Conservation (phyloP, 2,329 filamentous ascomycete species). For the Talaromyces sp. region DNA sequence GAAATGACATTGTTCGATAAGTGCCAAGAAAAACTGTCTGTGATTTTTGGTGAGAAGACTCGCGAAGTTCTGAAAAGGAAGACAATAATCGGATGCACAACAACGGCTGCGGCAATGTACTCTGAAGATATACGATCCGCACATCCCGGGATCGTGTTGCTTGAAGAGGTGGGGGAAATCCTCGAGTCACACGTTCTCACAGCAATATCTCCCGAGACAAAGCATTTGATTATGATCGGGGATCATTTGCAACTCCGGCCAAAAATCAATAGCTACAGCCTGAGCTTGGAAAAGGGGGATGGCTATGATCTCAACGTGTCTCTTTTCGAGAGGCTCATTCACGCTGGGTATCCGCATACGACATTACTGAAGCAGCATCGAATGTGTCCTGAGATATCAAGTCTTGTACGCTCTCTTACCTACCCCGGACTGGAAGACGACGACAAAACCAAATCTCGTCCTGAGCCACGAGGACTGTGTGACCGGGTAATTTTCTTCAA, state of each 20-base stretch:
- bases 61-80: conserved; percentile 47
- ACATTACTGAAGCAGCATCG: conserved; percentile 61
- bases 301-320: conserved; percentile 66
- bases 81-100: conserved; percentile 66
- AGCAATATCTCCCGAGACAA: conserved; percentile 50
- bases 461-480: conserved; percentile 52
- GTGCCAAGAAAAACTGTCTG: background rate
- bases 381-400: conserved; percentile 65
- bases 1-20: conserved; percentile 22
- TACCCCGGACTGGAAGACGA: conserved; percentile 61
- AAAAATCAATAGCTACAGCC: conserved; percentile 57
- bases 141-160: conserved; percentile 56
- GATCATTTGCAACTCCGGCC: conserved; percentile 71
- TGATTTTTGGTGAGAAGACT: background rate
- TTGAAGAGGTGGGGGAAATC: conserved; percentile 72
- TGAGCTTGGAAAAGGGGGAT: conserved; percentile 60
- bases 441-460: conserved; percentile 44
- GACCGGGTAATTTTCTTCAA: conserved; percentile 63
- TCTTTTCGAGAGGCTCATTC: conserved; percentile 64
- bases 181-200: conserved; percentile 64
- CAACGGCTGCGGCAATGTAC: conserved; percentile 64
- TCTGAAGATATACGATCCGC: conserved; percentile 50
- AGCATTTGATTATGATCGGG: conserved; percentile 66
- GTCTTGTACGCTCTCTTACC: conserved; percentile 52
- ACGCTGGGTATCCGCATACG: conserved; percentile 49